Percentiles rank a stretch among this genome's conserved stretches.
Evolutionary conservation across 345 rosid species (phyloP).

Genomic region (Psidium guajava): DNA sequence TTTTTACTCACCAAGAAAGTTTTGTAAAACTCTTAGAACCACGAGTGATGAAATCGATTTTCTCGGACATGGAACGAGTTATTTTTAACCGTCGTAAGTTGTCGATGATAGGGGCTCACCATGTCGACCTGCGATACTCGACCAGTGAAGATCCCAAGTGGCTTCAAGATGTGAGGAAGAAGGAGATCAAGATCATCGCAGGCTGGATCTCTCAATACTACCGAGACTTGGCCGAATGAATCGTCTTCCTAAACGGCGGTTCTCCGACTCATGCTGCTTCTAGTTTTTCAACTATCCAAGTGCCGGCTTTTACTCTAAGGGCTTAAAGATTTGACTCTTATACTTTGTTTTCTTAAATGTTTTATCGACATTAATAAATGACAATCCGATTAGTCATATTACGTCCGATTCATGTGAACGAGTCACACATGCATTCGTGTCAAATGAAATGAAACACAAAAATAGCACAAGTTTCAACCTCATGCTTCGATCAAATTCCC

Average conservation of each 20-base stretch:
- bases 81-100: neutral
- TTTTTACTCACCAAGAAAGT: too few species aligned
- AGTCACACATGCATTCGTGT: neutral
- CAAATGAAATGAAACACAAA: neutral
- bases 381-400: neutral
- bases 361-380: neutral
- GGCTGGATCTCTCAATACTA: constrained; percentile 37
- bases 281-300: neutral
- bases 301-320: neutral
- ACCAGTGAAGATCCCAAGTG: constrained; percentile 37
- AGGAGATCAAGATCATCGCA: constrained; percentile 25
- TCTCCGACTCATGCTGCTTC: neutral
- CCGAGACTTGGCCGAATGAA: constrained; percentile 13
- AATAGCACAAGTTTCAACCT: neutral
- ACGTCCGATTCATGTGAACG: neutral
- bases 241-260: neutral
- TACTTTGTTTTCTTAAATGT: neutral
- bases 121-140: constrained; percentile 52
- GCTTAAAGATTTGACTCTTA: neutral
- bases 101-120: constrained; percentile 44
- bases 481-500: neutral
- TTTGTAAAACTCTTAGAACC: too few species aligned
- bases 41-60: neutral
- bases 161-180: constrained; percentile 37
- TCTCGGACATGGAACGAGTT: neutral